Base-by-base conservation (phyloP, 192 early-diverging fungal species). In the Coemansia sp. region DNA sequence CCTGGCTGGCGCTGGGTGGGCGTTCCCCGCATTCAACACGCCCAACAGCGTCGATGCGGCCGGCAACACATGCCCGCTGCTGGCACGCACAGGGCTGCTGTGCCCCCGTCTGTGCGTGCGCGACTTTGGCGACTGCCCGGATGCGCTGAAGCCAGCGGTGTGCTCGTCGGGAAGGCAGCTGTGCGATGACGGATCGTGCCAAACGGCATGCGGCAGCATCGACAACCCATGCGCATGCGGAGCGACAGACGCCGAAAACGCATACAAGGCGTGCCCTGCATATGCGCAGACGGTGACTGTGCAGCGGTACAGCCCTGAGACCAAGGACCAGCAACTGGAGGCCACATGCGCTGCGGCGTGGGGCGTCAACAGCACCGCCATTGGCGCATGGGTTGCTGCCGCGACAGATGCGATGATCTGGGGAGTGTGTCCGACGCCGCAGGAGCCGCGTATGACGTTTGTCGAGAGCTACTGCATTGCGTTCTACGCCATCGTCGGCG, bases 101-200 rank as follows among this genome's bases (percentile, higher is more conserved):
- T 89, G 88, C 60, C 88, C 88, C 2, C 34, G 75, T 2, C 62
- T 89, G 16, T 89, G 88, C 41, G 88, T 88, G 26, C 77, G 68
- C 36, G 64, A 77, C 52, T 66, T 81, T 23, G 52, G 53, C 44
- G 64, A 84, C 64, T 89, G 88, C 59, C 88, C 88, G 3, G 35
- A 66, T 4, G 62, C 72, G 9, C 30, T 89, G 23, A 57, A 68
- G 21, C 67, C 84, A 6, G 34, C 53, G 9, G 63, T 53, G 4
- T 89, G 86, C 60, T 5, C 51, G 21, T 11, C 51, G 57, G 56
- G 78, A 24, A 65, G 77, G 64, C 64, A 72, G 60, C 83, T 86
- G 49, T 89, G 88, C 71, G 69, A 64, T 46, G 88, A 89, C 56
- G 88, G 87, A 62, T 65, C 73, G 21, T 89, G 88, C 62, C 78